Base-by-base conservation (phyloP, 495 filamentous ascomycete genomes). In the Podospora didyma region DNA sequence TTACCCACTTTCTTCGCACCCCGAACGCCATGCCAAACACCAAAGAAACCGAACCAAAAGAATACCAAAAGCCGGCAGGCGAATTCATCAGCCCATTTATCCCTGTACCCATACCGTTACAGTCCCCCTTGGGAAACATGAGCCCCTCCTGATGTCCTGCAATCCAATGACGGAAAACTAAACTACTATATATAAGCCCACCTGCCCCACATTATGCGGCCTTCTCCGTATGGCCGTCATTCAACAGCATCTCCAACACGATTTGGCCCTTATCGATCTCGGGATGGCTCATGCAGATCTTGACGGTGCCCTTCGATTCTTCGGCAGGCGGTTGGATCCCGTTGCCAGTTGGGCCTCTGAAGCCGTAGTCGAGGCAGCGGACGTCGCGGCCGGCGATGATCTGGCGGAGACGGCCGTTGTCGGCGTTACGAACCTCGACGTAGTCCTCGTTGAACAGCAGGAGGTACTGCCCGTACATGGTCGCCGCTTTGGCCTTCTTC, bases 201-300 rank as follows among this genome's bases (percentile, higher is more conserved):
- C 4, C 39, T 42, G 9, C 39, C 39, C 39, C 14, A 5, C 39
- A 42, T 22, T 21, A 1, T 23, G 10, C 7, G 17, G 47, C 69
- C 62, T 80, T 88, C 71, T 97, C 92, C 69, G 83, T 87, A 69
- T 92, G 87, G n/a, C 90, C 92, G 67, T 96, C 90, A 70, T 98
- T 98, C 59, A 97, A 79, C 63, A 96, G 70, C 81, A 98, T 79
- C 72, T 97, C 95, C 59, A 97, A 72, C 52, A 97, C 86, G 59
- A 98, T 82, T 75, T 96, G 91, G 57, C 81, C 85, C 21, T 87
- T 81, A 47, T 89, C 79, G 56, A 86, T 75, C 71, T 95, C 89
- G 1, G 94, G 94, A 73, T 97, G 93, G 63, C 90, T 90, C 89
- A 97, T 93, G 59, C 87, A 89, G 41, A 98, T 82, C 80, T 98